Percentiles rank a stretch among this genome's conserved stretches.
Conservation (phyloP, 1,284 basidiomycete species). For the Grifola frondosa region DNA sequence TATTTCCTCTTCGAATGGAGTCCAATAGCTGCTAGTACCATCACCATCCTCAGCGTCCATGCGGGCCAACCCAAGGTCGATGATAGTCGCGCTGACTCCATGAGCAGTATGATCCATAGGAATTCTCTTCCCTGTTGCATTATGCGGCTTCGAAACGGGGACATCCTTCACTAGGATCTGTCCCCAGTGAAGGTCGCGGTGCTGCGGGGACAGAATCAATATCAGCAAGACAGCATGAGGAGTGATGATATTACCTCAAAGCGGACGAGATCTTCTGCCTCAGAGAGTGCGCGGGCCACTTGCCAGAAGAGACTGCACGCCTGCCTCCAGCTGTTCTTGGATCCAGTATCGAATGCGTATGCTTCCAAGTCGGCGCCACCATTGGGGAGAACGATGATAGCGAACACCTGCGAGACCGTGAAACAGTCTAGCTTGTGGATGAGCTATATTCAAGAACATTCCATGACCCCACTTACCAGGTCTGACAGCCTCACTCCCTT, state of each 20-base stretch:
- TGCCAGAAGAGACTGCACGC: constrained; percentile 92
- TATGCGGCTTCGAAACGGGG: constrained; percentile 35
- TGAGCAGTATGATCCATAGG: constrained; percentile 59
- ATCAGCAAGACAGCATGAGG: background rate
- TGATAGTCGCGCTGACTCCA: constrained; percentile 81
- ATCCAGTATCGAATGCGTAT: constrained; percentile 55
- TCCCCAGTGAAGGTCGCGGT: constrained; percentile 98
- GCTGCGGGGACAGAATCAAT: constrained; percentile 46
- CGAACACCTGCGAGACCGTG: constrained; percentile 75
- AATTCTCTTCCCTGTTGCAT: constrained; percentile 26
- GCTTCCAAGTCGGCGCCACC: constrained; percentile 89
- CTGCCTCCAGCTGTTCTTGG: constrained; percentile 75
- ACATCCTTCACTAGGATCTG: constrained; percentile 83
- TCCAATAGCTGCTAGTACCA: constrained; percentile 60
- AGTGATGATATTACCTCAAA: constrained; percentile 71
- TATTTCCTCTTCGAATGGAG: constrained; percentile 76
- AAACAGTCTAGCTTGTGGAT: constrained; percentile 58
- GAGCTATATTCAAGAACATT: background rate
- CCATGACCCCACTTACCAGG: constrained; percentile 58
- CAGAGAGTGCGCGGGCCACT: constrained; percentile 71
- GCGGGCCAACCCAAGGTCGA: constrained; percentile 92
- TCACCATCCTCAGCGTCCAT: constrained; percentile 58
- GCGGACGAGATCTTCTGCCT: constrained; percentile 73
- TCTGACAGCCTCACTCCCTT: constrained; percentile 82
- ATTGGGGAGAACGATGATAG: constrained; percentile 85